Base-by-base conservation (phyloP, 2,329 filamentous ascomycete genomes). In the Aspergillus fructus region DNA sequence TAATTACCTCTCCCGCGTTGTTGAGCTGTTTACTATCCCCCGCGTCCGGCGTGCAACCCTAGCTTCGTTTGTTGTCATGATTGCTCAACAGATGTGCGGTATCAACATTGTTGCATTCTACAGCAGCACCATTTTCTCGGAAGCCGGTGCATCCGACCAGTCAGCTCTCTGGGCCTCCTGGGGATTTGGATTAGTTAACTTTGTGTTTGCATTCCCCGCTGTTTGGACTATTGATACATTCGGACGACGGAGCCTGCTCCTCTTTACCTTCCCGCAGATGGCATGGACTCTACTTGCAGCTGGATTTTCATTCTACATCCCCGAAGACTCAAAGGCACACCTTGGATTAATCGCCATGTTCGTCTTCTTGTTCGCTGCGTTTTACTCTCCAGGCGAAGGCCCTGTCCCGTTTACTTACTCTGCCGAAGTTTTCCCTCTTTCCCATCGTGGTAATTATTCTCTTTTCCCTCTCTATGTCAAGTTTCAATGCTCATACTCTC, bases 1-100 rank as follows among this genome's bases (percentile, higher is more conserved):
- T 65, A 87, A 81, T 71, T 88, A 89, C 66, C 34, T 85, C 49
- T 82, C 78, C 21, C 84, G 88, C 15, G 86, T 90, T 62, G 52
- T 77, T 43, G 74, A 80, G 58, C 70, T 84, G 0, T 80, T 81
- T 60, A 80, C 78, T 12, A 76, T 80, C 51, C 78, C 78, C 5
- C 76, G 78, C 17, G 72, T 80, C 55, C 75, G 78, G 40, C 77
- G 78, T 41, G 91, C 91, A 3, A 93, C 87, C 3, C 80, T 89
- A 30, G 91, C 90, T 5, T 89, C 90, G 1, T 89, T 87, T 62
- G 85, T 86, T 1, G 89, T 93, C 63, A 96, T 96, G 91, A 86
- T 89, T 65, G 86, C 85, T 0, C 87, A 89, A 71, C 86, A 89
- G 71, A 86, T 89, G 82, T 89, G 86, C 64, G 83, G 83, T 74